Evolutionary conservation across 1,284 basidiomycete species (phyloP), one percentile per base, ranked within the genome.

Genomic region (Tilletia indica): DNA sequence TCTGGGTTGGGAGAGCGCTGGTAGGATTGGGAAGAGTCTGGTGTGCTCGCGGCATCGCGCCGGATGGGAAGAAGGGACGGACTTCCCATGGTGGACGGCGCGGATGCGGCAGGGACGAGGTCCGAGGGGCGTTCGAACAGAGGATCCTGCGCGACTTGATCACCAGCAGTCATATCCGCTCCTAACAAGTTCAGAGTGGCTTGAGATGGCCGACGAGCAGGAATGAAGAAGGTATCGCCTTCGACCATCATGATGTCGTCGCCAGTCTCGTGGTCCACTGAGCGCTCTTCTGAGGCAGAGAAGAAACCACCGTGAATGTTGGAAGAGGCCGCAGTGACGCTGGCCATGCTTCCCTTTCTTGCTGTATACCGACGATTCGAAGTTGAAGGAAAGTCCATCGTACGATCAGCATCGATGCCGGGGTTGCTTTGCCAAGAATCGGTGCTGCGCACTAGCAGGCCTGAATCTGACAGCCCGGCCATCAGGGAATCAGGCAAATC

Each of bases 201-300:
- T 8, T 19, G 34, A 36, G 38, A n/a, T 14, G 61, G 38, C 31
- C 4, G 12, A 4, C 34, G 31, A n/a, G 61, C 12, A 19, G 61
- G 36, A 4, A 64, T 25, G 61, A 64, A 8, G 36, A 64, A 42
- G 3, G 9, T 21, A 6, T 64, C 61, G 16, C 61, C 61, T 19
- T 64, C 61, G 61, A 64, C 61, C 36, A 6, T 64, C 34, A 64
- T 34, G 36, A 64, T 11, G 6, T 16, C 34, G 14, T 64, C 61
- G 4, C 14, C 34, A 8, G 34, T 21, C 14, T 42, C 61, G 19
- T 36, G 36, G 8, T 19, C 36, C 5, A 39, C 12, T 16, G 19
- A 9, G 21, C 5, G n/a, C 25, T n/a, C 25, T 25, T 34, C 25
- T 5, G n/a, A 14, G 39, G 9, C 12, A 34, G 61, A 39, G 34